Base-by-base conservation (phyloP, 169 alveolate species). In the Neospora caninum region DNA sequence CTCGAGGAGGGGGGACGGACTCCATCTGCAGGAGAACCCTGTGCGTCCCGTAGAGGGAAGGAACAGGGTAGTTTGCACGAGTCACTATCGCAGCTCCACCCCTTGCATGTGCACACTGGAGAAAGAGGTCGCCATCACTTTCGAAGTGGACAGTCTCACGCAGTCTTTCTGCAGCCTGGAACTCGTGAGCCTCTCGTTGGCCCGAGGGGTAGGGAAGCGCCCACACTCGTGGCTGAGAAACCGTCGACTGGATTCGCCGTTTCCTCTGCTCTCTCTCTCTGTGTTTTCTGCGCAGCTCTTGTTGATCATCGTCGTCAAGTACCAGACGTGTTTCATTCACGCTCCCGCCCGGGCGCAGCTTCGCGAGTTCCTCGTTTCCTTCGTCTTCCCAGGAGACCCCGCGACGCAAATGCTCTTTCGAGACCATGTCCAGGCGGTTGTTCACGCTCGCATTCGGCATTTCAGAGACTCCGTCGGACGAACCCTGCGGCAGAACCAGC, bases 321-420 rank as follows among this genome's bases (percentile, higher is more conserved):
- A 41, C 64, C 89, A 82, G 41, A 82, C 89, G 67, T 82, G 89
- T 42, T 82, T 82, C 67, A 82, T 82, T 20, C 89, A 82, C 89
- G 89, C 89, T 1, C 89, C 89, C 25, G 89, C 89, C 31, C 89
- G 89, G 2, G 89, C 89, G 36, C 89, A 82, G 89, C 89, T 82
- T 0, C 89, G 89, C 4, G 89, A 82, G 89, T 82, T 82, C 38
- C 67, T 82, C 39, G 89, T 82, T 20, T 82, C 89, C 67, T 82
- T 82, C 64, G 89, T 82, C 67, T 82, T 82, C 38, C 89, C 89
- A 1, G 89, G 89, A 18, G 89, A 82, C 89, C n/a, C 41, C 43
- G 69, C 89, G 18, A 82, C 89, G 53, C 89, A 82, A 67, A 13
- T 82, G 89, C 64, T 82, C 29, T 82, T 82, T 31, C 89, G 89